A percentile compares a stretch with the other conserved stretches of the same genome.
phyloP scores from a whole-genome alignment of 2,329 filamentous ascomycete genomes.

The Ilyonectria destructans region DNA sequence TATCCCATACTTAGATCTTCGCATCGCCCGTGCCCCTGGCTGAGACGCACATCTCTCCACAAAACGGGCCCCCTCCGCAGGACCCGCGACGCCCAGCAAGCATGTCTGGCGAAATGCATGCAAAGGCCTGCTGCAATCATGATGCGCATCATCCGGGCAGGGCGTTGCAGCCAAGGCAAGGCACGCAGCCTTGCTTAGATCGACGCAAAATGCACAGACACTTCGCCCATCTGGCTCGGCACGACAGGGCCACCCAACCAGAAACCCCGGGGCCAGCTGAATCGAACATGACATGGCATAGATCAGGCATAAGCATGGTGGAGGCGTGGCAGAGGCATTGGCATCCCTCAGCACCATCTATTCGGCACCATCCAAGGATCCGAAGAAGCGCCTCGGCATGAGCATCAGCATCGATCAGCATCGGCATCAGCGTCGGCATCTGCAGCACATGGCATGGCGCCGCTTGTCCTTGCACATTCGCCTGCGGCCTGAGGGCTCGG shows the following conservation, averaged over 20 bases:
- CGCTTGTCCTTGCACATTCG: constrained; percentile 8
- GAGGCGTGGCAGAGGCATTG: background rate
- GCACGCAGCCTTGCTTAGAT: constrained; percentile 19
- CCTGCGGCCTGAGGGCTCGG: constrained; percentile 20
- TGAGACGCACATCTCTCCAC: constrained; percentile 31
- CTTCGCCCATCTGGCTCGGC: constrained; percentile 13
- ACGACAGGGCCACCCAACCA: constrained; percentile 9
- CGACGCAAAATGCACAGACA: constrained; percentile 26
- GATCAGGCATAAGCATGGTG: background rate
- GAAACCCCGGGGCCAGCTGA: constrained; percentile 26
- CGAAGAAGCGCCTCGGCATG: background rate
- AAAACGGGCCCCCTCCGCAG: constrained; percentile 15
- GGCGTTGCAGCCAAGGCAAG: constrained; percentile 22
- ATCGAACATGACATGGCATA: constrained; percentile 19
- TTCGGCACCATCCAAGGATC: background rate
- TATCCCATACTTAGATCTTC: constrained; percentile 11
- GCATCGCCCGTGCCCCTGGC: constrained; percentile 23
- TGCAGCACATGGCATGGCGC: constrained; percentile 12
- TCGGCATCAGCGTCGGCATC: constrained; percentile 8
- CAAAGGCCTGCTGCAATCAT: constrained; percentile 43
- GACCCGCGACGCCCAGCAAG: constrained; percentile 4
- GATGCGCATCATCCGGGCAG: constrained; percentile 41
- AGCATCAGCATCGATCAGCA: constrained; percentile 2
- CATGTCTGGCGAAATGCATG: constrained; percentile 36
- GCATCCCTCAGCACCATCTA: background rate